Evolutionary conservation across 257 asterid genomes (phyloP).

Genomic region (Vinca minor): DNA sequence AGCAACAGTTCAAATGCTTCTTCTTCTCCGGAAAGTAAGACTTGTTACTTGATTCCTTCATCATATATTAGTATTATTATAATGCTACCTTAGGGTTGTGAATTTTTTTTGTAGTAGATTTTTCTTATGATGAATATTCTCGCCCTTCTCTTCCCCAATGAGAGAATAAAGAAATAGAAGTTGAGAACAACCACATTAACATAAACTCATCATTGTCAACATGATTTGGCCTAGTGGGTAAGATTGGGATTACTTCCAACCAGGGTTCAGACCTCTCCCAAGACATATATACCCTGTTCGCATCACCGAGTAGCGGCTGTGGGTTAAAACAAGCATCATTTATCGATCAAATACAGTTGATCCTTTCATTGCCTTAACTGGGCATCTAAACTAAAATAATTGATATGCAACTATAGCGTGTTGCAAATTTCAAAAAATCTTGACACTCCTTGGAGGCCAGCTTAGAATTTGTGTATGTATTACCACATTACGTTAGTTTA

Average conservation of each 20-base stretch:
- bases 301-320: no score
- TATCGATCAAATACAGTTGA: background rate
- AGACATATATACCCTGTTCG: no score
- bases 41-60: slow-evolving; percentile 5
- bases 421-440: background rate
- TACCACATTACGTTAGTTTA: background rate
- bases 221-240: background rate
- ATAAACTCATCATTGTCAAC: background rate
- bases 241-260: background rate
- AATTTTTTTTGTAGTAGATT: background rate
- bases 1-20: slow-evolving; percentile 61
- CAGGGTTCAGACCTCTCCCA: no score
- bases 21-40: slow-evolving; percentile 61
- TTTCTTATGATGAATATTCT: background rate
- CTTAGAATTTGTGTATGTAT: background rate
- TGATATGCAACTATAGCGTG: background rate
- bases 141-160: background rate
- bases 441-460: background rate
- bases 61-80: background rate
- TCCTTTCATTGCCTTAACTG: background rate
- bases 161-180: background rate
- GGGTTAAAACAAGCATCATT: background rate
- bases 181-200: background rate
- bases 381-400: background rate
- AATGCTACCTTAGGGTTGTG: slow-evolving; percentile 1